Evolutionary conservation across 2,329 filamentous ascomycete species (phyloP).

Genomic region (Phyllosticta capitalensis): DNA sequence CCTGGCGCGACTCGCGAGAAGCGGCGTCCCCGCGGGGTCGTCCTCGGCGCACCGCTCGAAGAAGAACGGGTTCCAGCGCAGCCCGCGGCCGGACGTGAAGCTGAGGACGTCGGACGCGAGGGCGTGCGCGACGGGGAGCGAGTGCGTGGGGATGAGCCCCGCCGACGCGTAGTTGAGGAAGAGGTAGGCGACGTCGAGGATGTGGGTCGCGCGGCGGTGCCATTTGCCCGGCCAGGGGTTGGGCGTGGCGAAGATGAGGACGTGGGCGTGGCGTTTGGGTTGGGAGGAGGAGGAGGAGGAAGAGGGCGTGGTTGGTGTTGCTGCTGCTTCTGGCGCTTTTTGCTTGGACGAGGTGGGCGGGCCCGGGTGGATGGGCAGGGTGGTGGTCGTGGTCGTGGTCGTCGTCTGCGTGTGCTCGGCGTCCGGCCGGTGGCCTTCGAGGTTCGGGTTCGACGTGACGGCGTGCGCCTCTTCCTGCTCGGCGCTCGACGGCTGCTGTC

Average conservation of each 20-base stretch:
- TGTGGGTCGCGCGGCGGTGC: constrained; percentile 25
- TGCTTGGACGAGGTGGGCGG: not conserved
- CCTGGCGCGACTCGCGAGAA: not conserved
- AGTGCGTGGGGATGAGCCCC: constrained; percentile 16
- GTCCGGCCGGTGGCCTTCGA: not conserved
- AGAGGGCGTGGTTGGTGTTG: not conserved
- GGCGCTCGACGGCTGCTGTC: not conserved
- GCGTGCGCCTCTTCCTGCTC: constrained; percentile 8
- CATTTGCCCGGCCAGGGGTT: constrained; percentile 28
- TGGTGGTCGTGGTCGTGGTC: not conserved
- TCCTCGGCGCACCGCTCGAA: not conserved
- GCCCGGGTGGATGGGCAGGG: not conserved
- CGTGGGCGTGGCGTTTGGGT: constrained; percentile 13
- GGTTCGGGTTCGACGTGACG: not conserved
- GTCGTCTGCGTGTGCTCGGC: not conserved
- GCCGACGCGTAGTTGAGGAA: constrained; percentile 26
- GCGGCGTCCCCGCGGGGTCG: not conserved
- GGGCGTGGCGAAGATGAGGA: constrained; percentile 25
- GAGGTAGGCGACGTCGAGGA: constrained; percentile 24
- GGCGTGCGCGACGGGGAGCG: constrained; percentile 15
- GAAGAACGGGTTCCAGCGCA: constrained; percentile 8
- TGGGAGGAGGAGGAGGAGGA: not conserved
- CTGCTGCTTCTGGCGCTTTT: not conserved
- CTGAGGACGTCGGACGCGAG: constrained; percentile 24
- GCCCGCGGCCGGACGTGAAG: constrained; percentile 24